Percentiles rank a stretch among this genome's conserved stretches.
These are phyloP conservation scores for Trypanosoma platydactyli DNA, from an alignment of 208 protist genomes.

Conservation along the genomic window DNA sequence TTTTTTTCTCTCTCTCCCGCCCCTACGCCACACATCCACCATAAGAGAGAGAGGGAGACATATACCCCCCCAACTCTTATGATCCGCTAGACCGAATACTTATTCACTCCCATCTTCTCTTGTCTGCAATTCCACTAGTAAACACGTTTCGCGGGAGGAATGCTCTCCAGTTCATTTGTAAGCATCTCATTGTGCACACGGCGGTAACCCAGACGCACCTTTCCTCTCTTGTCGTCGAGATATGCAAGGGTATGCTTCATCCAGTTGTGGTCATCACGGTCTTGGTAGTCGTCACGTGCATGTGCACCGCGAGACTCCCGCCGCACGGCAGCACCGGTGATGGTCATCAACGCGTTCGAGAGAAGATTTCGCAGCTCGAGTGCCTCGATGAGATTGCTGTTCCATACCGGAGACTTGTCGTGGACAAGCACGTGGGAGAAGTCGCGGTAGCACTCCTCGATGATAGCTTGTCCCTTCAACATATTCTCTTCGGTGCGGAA, in stretches of 20 bases:
- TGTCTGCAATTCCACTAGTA: constrained; percentile 56
- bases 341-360: constrained; percentile 94
- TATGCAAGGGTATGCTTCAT: constrained; percentile 99
- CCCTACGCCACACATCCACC: too few relatives aligned
- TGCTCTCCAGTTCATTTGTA: constrained; percentile 87
- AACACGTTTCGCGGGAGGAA: constrained; percentile 91
- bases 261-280: constrained; percentile 98
- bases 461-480: constrained; percentile 89
- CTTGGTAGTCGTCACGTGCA: constrained; percentile 96
- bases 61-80: too few relatives aligned
- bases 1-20: too few relatives aligned
- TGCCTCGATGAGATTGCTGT: constrained; percentile 98
- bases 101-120: neutral
- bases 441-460: constrained; percentile 93
- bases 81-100: constrained; percentile 1
- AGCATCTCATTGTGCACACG: constrained; percentile 92
- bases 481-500: constrained; percentile 95
- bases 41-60: too few relatives aligned
- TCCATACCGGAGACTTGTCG: constrained; percentile 95
- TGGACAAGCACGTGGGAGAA: constrained; percentile 93
- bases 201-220: constrained; percentile 94
- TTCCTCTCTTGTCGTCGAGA: constrained; percentile 89
- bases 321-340: constrained; percentile 92
- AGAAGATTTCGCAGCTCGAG: constrained; percentile 99
- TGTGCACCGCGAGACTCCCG: constrained; percentile 98